Base-by-base conservation (phyloP, 1,284 basidiomycete genomes). In the Papiliotrema fonsecae region DNA sequence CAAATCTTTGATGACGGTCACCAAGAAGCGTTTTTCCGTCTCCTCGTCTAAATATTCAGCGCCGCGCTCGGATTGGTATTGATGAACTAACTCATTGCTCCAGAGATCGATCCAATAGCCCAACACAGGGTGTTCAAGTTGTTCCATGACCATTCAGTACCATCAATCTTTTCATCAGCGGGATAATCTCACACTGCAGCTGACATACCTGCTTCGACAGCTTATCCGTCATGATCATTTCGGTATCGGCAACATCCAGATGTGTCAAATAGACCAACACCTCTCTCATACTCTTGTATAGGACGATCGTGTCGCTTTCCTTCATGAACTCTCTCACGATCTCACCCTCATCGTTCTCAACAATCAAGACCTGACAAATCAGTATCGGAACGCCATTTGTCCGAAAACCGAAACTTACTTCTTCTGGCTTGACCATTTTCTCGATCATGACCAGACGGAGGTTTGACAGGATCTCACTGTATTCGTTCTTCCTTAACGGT, bases 251-350 rank as follows among this genome's bases (percentile, higher is more conserved):
- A 40, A 97, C 93, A 73, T 99, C 96, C 60, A 99, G 75, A 77
- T 99, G 94, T 3, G 96, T 98, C 54, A 98, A 82, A 73, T 97
- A 98, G 37, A 94, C 90, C 49, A 97, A 80, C 22, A 97, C 83
- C 74, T 97, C 94, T 58, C 94, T 85, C 93, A 99, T 98, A 45
- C 87, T 88, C 79, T 99, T 98, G 81, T 98, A 99, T 25, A 99
- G 79, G 30, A 97, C 93, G 62, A 98, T 97, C 39, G 96, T 98
- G 72, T 99, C 96, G 67, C 81, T 87, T 77, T 99, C 96, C 78
- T 98, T 98, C 87, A 99, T 89, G 73, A 98, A 97, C 74, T 99
- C 96, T 56, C 96, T 84, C 22, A 99, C 96, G 58, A 98, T 97
- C 78, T 98, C 96, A 56, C 96, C 96, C 73, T 99, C 96, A 62